Evolutionary conservation across 2,329 filamentous ascomycete species (phyloP).

Genomic region (Ophiocordyceps camponoti-floridani): DNA sequence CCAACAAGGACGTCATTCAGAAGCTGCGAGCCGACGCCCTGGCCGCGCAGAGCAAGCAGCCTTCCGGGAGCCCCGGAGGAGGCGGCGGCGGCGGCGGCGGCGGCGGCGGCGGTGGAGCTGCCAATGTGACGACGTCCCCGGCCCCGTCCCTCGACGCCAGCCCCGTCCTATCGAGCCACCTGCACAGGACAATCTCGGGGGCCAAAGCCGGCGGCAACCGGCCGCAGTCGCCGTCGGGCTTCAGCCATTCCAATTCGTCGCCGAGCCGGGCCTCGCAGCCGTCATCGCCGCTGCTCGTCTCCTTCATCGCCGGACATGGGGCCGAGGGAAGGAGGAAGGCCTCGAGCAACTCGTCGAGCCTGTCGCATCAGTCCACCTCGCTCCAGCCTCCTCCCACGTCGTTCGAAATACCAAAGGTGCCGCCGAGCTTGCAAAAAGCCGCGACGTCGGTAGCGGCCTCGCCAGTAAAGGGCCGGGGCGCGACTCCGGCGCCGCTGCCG

Average conservation of each 20-base stretch:
- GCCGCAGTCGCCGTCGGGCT: conserved; percentile 69
- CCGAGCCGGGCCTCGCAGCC: conserved; percentile 66
- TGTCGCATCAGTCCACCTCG: conserved; percentile 62
- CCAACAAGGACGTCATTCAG: conserved; percentile 97
- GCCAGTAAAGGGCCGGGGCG: conserved; percentile 35
- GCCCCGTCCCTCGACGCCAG: conserved; percentile 66
- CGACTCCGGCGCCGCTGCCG: conserved; percentile 31
- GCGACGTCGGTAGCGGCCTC: conserved; percentile 35
- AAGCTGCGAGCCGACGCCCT: conserved; percentile 85
- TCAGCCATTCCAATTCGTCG: conserved; percentile 68
- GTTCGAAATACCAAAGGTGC: conserved; percentile 52
- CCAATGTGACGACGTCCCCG: conserved; percentile 33
- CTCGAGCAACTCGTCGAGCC: conserved; percentile 70
- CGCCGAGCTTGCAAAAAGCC: conserved; percentile 41
- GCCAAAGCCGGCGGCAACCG: conserved; percentile 57
- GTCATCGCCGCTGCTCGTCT: conserved; percentile 65
- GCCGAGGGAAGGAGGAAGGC: conserved; percentile 71
- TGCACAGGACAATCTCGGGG: conserved; percentile 69
- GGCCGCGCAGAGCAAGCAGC: conserved; percentile 41
- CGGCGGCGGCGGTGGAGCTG: conserved; percentile 14
- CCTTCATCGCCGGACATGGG: conserved; percentile 74
- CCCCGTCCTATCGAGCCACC: conserved; percentile 59
- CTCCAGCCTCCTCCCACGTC: conserved; percentile 55
- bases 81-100: too few relatives aligned
- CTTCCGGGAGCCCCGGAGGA: conserved; percentile 24